Conservation (phyloP, 2,329 filamentous ascomycete genomes). For the Monosporascus sp. region DNA sequence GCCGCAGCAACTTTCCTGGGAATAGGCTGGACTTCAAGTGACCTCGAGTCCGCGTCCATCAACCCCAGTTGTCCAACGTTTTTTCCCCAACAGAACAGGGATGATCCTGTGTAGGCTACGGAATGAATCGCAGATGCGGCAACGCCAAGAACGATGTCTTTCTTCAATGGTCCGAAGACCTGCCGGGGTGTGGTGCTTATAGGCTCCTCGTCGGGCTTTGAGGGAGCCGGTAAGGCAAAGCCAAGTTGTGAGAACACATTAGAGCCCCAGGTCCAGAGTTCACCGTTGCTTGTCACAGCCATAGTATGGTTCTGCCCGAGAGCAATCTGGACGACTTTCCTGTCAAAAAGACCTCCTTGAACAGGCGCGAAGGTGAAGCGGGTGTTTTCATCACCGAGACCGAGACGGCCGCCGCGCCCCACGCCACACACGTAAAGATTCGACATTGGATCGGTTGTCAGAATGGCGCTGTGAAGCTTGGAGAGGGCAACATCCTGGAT, state of each 20-base stretch:
- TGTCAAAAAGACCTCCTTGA: constrained; percentile 68
- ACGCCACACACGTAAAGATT: constrained; percentile 93
- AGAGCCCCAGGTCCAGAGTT: constrained; percentile 90
- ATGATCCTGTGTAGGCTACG: constrained; percentile 74
- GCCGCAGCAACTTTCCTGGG: constrained; percentile 87
- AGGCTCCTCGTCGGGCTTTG: constrained; percentile 71
- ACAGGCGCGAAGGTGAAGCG: constrained; percentile 82
- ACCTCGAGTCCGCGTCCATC: constrained; percentile 91
- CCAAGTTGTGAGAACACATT: constrained; percentile 84
- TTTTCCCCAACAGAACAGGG: constrained; percentile 89
- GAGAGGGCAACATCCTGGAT: constrained; percentile 82
- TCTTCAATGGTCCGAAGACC: constrained; percentile 86
- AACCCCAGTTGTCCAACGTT: constrained; percentile 91
- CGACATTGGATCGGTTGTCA: constrained; percentile 80
- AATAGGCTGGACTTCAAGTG: constrained; percentile 73
- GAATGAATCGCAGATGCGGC: constrained; percentile 91
- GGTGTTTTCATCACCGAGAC: constrained; percentile 83
- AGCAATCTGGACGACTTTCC: constrained; percentile 69
- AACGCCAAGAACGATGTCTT: constrained; percentile 73
- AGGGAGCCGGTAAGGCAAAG: constrained; percentile 65
- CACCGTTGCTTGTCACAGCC: constrained; percentile 78
- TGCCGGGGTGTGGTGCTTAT: constrained; percentile 78
- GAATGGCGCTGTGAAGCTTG: constrained; percentile 83
- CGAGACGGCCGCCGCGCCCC: constrained; percentile 82
- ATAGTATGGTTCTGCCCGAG: constrained; percentile 89